These are phyloP conservation scores for Lomentospora prolificans DNA, from an alignment of 2,329 filamentous ascomycete genomes.

Conservation along the genomic window DNA sequence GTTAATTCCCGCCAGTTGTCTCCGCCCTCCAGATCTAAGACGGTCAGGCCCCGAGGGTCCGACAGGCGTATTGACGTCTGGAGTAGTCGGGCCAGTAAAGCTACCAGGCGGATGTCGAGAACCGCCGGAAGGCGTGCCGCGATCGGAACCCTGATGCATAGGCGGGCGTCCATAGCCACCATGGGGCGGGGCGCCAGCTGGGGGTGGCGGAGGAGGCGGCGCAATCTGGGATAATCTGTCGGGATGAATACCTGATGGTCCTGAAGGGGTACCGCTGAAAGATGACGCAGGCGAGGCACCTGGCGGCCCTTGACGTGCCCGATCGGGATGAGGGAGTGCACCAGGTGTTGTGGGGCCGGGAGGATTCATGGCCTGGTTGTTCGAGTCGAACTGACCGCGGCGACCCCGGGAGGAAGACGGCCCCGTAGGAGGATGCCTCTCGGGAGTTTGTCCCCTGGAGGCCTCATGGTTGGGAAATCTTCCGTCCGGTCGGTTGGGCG, in stretches of 20 bases:
- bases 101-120: slow-evolving; percentile 3
- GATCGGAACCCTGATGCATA: slow-evolving; percentile 7
- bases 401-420: slow-evolving; percentile 36
- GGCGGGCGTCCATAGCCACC: slow-evolving; percentile 2
- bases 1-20: slow-evolving; percentile 51
- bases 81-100: not conserved
- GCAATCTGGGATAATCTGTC: slow-evolving; percentile 40
- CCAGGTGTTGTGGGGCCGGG: slow-evolving; percentile 9
- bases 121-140: slow-evolving; percentile 5
- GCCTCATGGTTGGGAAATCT: slow-evolving; percentile 31
- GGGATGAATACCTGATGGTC: slow-evolving; percentile 32
- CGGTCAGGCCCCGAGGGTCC: slow-evolving; percentile 9
- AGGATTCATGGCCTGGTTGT: not conserved
- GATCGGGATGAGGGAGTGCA: slow-evolving; percentile 10
- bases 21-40: slow-evolving; percentile 29
- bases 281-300: slow-evolving; percentile 6
- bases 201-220: slow-evolving; percentile 20
- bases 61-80: not conserved
- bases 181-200: slow-evolving; percentile 21
- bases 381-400: slow-evolving; percentile 15
- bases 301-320: slow-evolving; percentile 3
- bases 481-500: slow-evolving; percentile 30
- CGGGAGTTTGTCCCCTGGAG: slow-evolving; percentile 33
- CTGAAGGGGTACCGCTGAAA: slow-evolving; percentile 2
- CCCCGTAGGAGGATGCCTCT: slow-evolving; percentile 43